These are phyloP conservation scores for Xanthoceras sorbifolium DNA, from an alignment of 345 rosid genomes.

Conservation along the genomic window DNA sequence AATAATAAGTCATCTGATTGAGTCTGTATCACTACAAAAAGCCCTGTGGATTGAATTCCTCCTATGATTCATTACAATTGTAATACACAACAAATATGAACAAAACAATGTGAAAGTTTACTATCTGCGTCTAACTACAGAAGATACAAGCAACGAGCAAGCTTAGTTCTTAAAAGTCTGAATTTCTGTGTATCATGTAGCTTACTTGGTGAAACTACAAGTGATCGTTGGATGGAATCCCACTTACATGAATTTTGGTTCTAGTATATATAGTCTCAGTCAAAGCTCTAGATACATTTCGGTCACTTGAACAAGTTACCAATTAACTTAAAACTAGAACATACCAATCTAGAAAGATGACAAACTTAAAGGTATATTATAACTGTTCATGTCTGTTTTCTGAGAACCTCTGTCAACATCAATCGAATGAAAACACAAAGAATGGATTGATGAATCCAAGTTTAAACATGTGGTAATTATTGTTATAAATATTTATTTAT, in stretches of 20 bases:
- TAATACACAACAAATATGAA: too few species aligned
- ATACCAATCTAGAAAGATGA: neutral
- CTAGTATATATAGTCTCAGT: neutral
- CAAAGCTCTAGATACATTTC: neutral
- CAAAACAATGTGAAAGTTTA: neutral
- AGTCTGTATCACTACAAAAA: too few species aligned
- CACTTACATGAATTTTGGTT: neutral
- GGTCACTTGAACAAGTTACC: neutral
- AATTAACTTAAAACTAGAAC: neutral
- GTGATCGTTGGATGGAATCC: too few species aligned
- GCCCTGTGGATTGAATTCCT: neutral
- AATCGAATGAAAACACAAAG: neutral
- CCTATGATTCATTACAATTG: neutral
- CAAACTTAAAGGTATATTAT: neutral
- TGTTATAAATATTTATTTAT: too few species aligned
- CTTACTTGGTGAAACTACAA: too few species aligned
- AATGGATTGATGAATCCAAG: neutral
- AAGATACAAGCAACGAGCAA: too few species aligned
- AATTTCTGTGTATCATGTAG: too few species aligned
- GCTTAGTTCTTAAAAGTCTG: too few species aligned
- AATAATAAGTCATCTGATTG: neutral
- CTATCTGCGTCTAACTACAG: neutral
- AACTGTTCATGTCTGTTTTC: neutral
- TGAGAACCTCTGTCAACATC: neutral
- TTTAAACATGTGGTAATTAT: neutral